Evolutionary conservation across 2,329 filamentous ascomycete species (phyloP).

Genomic region (Pestalotiopsis sp.): DNA sequence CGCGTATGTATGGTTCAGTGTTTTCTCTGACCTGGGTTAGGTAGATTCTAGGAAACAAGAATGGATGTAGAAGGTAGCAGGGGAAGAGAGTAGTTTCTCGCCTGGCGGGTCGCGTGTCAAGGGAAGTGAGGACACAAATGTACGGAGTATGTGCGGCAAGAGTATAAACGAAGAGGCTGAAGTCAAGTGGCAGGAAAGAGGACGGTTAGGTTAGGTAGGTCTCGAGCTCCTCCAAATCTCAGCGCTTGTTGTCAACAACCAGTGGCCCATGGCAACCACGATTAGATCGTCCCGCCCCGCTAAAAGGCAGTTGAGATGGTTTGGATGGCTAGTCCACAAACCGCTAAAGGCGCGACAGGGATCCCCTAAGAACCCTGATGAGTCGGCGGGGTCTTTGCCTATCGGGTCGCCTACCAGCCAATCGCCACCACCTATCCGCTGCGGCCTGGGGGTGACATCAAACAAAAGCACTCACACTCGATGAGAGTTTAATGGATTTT

Average conservation of each 20-base stretch:
- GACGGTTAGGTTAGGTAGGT: not conserved
- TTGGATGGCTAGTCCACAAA: not conserved
- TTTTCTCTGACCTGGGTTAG: not conserved
- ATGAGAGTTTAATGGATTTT: constrained; percentile 7
- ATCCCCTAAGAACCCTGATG: not conserved
- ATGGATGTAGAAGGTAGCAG: not conserved
- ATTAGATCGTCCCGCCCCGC: constrained; percentile 15
- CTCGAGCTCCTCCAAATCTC: not conserved
- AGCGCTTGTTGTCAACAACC: constrained; percentile 28
- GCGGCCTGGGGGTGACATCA: constrained; percentile 6
- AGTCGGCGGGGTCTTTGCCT: not conserved
- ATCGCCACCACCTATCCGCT: constrained; percentile 1
- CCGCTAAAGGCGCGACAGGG: not conserved
- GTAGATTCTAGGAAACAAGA: not conserved
- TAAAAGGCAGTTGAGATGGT: not conserved
- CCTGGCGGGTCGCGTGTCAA: not conserved
- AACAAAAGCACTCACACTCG: constrained; percentile 10
- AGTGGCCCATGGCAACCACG: constrained; percentile 31
- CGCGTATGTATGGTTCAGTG: not conserved
- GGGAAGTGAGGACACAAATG: not conserved
- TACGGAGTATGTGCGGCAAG: not conserved
- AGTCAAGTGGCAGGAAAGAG: not conserved
- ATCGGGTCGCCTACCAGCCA: constrained; percentile 9
- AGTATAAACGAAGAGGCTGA: not conserved
- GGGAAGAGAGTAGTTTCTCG: not conserved